phyloP scores from a whole-genome alignment of 2,329 filamentous ascomycete genomes.

The Lachnellula subtilissima region DNA sequence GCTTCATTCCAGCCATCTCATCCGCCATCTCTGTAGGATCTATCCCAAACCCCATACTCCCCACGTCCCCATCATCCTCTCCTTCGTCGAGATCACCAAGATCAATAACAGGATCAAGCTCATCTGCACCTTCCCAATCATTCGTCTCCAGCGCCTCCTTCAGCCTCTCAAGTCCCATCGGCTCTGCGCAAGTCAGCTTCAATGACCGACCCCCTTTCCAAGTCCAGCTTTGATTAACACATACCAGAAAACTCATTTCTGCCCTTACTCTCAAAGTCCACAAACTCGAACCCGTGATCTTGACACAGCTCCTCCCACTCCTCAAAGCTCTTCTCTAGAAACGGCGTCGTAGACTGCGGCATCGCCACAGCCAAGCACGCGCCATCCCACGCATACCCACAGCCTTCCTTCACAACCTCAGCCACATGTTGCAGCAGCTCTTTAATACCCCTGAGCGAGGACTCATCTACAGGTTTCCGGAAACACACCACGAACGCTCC shows the following conservation, averaged over 20 bases:
- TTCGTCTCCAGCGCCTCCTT: conserved; percentile 61
- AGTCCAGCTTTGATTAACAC: conserved; percentile 18
- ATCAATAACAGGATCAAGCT: conserved; percentile 33
- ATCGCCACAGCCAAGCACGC: conserved; percentile 57
- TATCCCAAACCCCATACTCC: conserved; percentile 26
- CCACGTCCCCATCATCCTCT: conserved; percentile 24
- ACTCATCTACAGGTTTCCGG: conserved; percentile 34
- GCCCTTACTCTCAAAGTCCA: conserved; percentile 45
- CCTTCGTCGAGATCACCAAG: conserved; percentile 34
- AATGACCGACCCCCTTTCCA: not conserved
- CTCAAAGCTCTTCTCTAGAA: conserved; percentile 38
- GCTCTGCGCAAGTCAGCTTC: conserved; percentile 39
- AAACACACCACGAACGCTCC: conserved; percentile 57
- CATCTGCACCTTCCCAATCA: conserved; percentile 50
- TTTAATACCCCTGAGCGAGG: conserved; percentile 23
- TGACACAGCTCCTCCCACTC: conserved; percentile 59
- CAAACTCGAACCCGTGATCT: conserved; percentile 57
- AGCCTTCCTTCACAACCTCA: conserved; percentile 49
- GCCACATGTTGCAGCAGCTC: conserved; percentile 49
- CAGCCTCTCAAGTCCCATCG: conserved; percentile 53
- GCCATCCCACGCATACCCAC: conserved; percentile 61
- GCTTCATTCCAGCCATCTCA: conserved; percentile 36
- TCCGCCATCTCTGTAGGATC: conserved; percentile 34
- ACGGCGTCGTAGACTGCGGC: conserved; percentile 26
- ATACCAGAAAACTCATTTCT: conserved; percentile 57